Conservation (phyloP, 345 rosid species). For the Gossypium turneri region DNA sequence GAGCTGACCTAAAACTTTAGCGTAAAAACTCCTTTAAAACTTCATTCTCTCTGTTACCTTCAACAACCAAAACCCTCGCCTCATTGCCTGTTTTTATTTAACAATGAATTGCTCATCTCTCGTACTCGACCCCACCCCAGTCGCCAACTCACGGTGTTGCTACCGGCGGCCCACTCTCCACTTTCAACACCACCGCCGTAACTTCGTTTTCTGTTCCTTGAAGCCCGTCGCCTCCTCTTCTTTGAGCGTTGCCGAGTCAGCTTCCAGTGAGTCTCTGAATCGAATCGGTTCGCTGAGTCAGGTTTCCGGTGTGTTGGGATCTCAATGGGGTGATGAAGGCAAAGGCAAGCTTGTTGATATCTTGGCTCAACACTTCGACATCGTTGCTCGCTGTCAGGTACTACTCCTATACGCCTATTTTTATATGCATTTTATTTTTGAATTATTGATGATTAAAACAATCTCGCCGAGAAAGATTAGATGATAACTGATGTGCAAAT, state of each 20-base stretch:
- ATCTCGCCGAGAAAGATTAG: not conserved
- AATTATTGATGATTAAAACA: not conserved
- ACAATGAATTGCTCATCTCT: slow-evolving; percentile 37
- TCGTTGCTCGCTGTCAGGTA: slow-evolving; percentile 99
- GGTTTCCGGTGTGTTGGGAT: slow-evolving; percentile 85
- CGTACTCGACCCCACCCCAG: slow-evolving; percentile 26
- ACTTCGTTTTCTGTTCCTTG: slow-evolving; percentile 34
- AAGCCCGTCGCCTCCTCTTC: slow-evolving; percentile 36
- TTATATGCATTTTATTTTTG: not conserved
- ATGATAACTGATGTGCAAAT: not conserved
- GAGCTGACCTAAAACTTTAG: too few species aligned
- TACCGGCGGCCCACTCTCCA: not conserved
- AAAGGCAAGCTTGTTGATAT: slow-evolving; percentile 98
- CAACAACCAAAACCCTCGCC: not conserved
- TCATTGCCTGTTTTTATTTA: not conserved
- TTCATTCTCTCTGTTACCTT: too few species aligned
- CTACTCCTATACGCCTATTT: not conserved
- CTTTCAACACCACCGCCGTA: slow-evolving; percentile 29
- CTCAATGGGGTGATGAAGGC: slow-evolving; percentile 99
- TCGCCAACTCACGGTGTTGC: slow-evolving; percentile 20
- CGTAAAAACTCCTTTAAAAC: too few species aligned
- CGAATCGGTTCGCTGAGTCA: slow-evolving; percentile 75
- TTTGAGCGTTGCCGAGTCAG: slow-evolving; percentile 41
- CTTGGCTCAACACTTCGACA: slow-evolving; percentile 78
- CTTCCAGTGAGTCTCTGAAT: slow-evolving; percentile 29